Percentiles rank a stretch among this genome's conserved stretches.
Evolutionary conservation across 1,139 yeast species (phyloP).

Genomic region (Arxiozyma slooffiae): DNA sequence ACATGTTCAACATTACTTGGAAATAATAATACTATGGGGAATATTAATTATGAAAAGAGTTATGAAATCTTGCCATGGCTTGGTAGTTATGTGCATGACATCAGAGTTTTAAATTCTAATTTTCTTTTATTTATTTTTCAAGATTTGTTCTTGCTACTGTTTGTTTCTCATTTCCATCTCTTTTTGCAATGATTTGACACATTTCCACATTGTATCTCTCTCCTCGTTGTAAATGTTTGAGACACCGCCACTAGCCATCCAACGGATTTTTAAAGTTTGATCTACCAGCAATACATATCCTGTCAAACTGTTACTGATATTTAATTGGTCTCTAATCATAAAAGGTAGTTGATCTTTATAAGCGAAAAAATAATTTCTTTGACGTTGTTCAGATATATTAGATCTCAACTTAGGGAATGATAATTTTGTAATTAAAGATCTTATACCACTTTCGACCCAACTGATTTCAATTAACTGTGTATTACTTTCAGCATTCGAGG

Average conservation of each 20-base stretch:
- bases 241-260: slow-evolving; percentile 88
- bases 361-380: slow-evolving; percentile 51
- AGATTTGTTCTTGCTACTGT: background rate
- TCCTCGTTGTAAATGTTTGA: slow-evolving; percentile 6
- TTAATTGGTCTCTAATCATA: slow-evolving; percentile 48
- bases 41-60: too few relatives aligned
- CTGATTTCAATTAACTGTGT: slow-evolving; percentile 45
- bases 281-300: slow-evolving; percentile 82
- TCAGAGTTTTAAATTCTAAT: background rate
- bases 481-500: slow-evolving; percentile 2
- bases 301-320: slow-evolving; percentile 65
- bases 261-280: slow-evolving; percentile 60
- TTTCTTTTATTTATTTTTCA: background rate
- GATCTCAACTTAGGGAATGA: slow-evolving; percentile 41
- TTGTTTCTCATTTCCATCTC: background rate
- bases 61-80: background rate
- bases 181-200: slow-evolving; percentile 6
- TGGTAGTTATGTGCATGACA: background rate
- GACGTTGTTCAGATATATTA: slow-evolving; percentile 35
- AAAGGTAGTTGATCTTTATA: slow-evolving; percentile 52
- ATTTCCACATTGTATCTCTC: slow-evolving; percentile 9
- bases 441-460: slow-evolving; percentile 61
- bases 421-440: slow-evolving; percentile 51
- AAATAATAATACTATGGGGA: background rate
- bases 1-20: background rate